Percentiles rank a stretch among this genome's conserved stretches.
These are phyloP conservation scores for Talaromyces sp. DNA, from an alignment of 2,329 filamentous ascomycete species.

Conservation along the genomic window DNA sequence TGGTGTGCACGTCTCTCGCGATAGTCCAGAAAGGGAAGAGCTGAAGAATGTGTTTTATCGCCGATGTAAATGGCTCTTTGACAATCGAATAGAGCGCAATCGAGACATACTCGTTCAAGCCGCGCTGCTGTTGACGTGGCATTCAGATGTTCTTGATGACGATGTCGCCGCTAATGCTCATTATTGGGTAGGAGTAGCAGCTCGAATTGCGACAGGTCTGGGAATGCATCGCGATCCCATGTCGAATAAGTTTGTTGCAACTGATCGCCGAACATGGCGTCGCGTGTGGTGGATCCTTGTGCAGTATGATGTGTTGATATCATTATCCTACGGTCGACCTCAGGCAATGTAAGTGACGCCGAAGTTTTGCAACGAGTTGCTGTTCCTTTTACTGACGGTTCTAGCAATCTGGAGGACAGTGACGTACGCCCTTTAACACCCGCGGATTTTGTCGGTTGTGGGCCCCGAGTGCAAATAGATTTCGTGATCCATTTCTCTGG, in stretches of 20 bases:
- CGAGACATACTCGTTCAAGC: constrained; percentile 55
- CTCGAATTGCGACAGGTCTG: constrained; percentile 51
- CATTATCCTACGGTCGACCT: constrained; percentile 50
- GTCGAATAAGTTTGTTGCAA: constrained; percentile 39
- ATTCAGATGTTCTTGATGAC: constrained; percentile 52
- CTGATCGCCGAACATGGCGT: constrained; percentile 45
- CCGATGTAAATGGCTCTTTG: constrained; percentile 53
- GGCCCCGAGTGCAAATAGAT: constrained; percentile 43
- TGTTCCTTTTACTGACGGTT: not conserved
- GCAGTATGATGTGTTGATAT: constrained; percentile 45
- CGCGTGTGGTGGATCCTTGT: constrained; percentile 45
- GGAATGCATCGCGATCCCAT: constrained; percentile 52
- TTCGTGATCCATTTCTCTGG: constrained; percentile 50
- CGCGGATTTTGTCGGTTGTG: constrained; percentile 49
- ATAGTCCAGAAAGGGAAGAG: constrained; percentile 41
- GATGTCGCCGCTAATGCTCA: constrained; percentile 54
- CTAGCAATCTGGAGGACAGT: constrained; percentile 49
- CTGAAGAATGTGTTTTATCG: constrained; percentile 51
- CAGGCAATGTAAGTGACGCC: constrained; percentile 45
- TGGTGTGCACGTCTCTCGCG: constrained; percentile 50
- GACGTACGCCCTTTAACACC: constrained; percentile 47
- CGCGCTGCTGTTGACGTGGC: constrained; percentile 55
- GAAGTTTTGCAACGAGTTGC: not conserved
- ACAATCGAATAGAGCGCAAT: constrained; percentile 53
- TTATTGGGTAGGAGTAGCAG: constrained; percentile 54